Conservation (phyloP, 805 yeast genomes). For the Saturnispora saitoi region DNA sequence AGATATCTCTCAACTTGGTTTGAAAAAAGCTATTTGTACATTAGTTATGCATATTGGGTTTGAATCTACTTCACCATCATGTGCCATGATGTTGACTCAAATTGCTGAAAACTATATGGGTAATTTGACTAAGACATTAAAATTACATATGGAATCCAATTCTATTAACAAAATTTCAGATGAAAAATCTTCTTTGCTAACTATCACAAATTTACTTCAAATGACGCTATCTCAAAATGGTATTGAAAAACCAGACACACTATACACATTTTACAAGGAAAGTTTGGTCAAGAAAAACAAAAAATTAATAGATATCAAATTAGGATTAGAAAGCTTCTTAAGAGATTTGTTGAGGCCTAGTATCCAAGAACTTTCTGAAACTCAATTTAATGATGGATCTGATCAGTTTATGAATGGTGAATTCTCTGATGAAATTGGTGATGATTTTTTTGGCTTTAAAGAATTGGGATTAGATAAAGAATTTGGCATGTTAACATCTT, state of each 20-base stretch:
- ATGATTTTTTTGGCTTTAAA: constrained; percentile 94
- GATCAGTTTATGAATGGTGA: constrained; percentile 94
- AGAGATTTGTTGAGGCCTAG: constrained; percentile 80
- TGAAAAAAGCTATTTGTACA: constrained; percentile 65
- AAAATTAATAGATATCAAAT: constrained; percentile 60
- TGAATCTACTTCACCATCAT: constrained; percentile 71
- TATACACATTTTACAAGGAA: constrained; percentile 67
- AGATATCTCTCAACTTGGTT: constrained; percentile 55
- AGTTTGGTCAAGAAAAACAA: constrained; percentile 58
- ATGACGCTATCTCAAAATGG: constrained; percentile 80
- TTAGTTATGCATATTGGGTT: constrained; percentile 88
- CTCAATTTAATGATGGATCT: constrained; percentile 78
- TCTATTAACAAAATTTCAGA: constrained; percentile 35
- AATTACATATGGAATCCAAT: constrained; percentile 59
- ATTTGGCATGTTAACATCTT: constrained; percentile 70
- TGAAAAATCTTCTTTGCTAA: constrained; percentile 18
- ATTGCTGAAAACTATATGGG: constrained; percentile 73
- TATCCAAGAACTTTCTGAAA: constrained; percentile 59
- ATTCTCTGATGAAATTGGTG: constrained; percentile 88
- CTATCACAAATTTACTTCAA: constrained; percentile 40
- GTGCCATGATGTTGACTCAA: constrained; percentile 72
- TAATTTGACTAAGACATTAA: constrained; percentile 64
- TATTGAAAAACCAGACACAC: constrained; percentile 64
- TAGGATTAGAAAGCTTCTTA: constrained; percentile 59
- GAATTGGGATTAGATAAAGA: constrained; percentile 92